These are phyloP conservation scores for Trametes pubescens DNA, from an alignment of 1,284 basidiomycete species.

Conservation along the genomic window DNA sequence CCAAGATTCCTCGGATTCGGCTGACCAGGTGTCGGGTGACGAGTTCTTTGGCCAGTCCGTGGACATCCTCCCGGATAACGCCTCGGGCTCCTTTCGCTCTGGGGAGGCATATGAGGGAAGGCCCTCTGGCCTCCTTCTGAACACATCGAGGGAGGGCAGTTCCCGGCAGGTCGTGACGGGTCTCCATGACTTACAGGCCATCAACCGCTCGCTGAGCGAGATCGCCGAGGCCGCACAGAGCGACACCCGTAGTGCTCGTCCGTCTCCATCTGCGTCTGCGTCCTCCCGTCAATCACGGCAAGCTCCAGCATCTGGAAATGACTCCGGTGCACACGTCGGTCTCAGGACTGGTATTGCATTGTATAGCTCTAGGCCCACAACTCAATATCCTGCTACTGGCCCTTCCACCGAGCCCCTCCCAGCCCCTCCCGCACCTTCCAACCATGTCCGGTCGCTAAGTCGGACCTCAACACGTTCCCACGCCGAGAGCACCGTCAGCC, in stretches of 20 bases:
- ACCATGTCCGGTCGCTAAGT: constrained; percentile 23
- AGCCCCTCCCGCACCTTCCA: constrained; percentile 12
- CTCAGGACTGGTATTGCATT: constrained; percentile 33
- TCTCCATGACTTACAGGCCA: constrained; percentile 31
- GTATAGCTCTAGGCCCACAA: constrained; percentile 31
- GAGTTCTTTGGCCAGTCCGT: constrained; percentile 23
- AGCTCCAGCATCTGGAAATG: constrained; percentile 23
- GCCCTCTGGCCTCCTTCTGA: constrained; percentile 6
- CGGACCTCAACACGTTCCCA: constrained; percentile 22
- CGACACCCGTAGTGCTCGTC: constrained; percentile 20
- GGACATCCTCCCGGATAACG: constrained; percentile 9
- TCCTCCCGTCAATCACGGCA: constrained; percentile 24
- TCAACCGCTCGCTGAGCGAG: constrained; percentile 31
- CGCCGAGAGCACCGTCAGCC: constrained; percentile 25
- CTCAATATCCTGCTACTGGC: constrained; percentile 17
- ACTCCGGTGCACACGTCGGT: constrained; percentile 26
- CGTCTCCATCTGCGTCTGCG: constrained; percentile 3
- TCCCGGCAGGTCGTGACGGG: constrained; percentile 33
- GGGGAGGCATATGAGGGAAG: constrained; percentile 15
- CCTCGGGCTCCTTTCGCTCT: constrained; percentile 22
- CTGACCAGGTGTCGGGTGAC: constrained; percentile 22
- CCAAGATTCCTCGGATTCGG: constrained; percentile 8
- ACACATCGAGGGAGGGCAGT: constrained; percentile 17
- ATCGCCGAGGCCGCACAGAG: constrained; percentile 17
- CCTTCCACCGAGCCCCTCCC: constrained; percentile 8